Evolutionary conservation across 2,329 filamentous ascomycete species (phyloP), one percentile per base, ranked within the genome.

Genomic region (Aspergillus viridinutans): DNA sequence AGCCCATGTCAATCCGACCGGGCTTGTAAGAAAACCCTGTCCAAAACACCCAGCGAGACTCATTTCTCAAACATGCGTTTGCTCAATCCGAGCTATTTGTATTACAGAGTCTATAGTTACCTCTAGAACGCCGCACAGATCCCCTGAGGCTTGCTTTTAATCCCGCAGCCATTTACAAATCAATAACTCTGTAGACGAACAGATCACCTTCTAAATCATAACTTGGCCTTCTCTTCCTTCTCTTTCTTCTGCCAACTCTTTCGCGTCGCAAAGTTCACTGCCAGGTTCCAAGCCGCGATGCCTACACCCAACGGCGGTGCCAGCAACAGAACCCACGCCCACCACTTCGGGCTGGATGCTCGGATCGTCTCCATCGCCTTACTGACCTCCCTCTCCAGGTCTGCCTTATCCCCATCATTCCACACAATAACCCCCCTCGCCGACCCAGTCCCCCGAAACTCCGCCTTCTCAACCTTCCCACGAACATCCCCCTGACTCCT

Each of bases 401-500:
- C 85, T 38, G 85, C 86, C 68, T 81, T 86, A 49, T 85, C 85
- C 2, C 84, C 85, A 75, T 97, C 93, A 76, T 99, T 99, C 90
- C 90, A 94, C 25, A 99, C 82, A 35, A 97, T 90, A 3, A 92
- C 82, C 0, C 92, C 93, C 50, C 81, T 82, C 6, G 78, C 79
- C 45, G 72, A 67, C 3, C 85, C 85, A 48, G 75, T 69, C 1
- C 71, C 52, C 49, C 91, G 79, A 49, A 83, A 85, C 74, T 89
- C 80, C 59, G 87, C 90, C 70, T 90, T 80, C 70, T 83, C 81
- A 20, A 90, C 92, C 81, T 97, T 97, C 66, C 89, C 84, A 62
- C 85, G 80, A 59, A 97, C 89, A 72, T 96, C 90, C 49, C 86
- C 88, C 80, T 99, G 94, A 70, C 91, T 95, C 61, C 82, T 78